Evolutionary conservation across 169 alveolate genomes (phyloP).

Genomic region (Condylostoma magnum): DNA sequence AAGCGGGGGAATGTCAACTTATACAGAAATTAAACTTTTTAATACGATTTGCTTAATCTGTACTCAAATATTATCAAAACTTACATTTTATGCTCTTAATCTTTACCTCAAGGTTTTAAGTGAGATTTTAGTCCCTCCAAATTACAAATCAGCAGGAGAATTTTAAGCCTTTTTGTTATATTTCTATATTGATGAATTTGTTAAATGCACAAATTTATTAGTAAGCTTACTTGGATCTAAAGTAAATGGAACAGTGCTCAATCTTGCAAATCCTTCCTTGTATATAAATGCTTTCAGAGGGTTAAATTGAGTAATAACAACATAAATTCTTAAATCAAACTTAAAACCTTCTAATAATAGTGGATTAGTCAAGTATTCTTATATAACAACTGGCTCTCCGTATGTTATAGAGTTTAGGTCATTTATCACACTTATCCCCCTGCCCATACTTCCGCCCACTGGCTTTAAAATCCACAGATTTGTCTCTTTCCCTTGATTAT

Average conservation of each 20-base stretch:
- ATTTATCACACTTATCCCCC: conserved; percentile 78
- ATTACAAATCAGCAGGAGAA: conserved; percentile 21
- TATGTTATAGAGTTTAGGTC: conserved; percentile 66
- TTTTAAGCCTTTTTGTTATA: conserved; percentile 22
- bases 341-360: conserved; percentile 65
- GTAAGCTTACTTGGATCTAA: conserved; percentile 58
- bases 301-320: conserved; percentile 71
- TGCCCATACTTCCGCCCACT: conserved; percentile 80
- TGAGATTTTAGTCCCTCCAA: conserved; percentile 76
- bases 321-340: conserved; percentile 81
- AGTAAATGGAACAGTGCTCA: conserved; percentile 68
- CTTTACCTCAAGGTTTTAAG: conserved; percentile 55
- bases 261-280: conserved; percentile 84
- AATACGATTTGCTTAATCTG: conserved; percentile 67
- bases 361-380: conserved; percentile 73
- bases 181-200: conserved; percentile 71
- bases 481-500: conserved; percentile 53
- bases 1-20: conserved; percentile 67
- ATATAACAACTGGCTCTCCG: conserved; percentile 77
- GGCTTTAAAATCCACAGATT: conserved; percentile 86
- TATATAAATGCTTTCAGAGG: conserved; percentile 82
- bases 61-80: conserved; percentile 59
- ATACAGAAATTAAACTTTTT: conserved; percentile 67
- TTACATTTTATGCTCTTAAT: conserved; percentile 49
- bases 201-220: conserved; percentile 69